phyloP scores from a whole-genome alignment of 192 early-diverging fungal genomes.

The Geranomyces michiganensis region DNA sequence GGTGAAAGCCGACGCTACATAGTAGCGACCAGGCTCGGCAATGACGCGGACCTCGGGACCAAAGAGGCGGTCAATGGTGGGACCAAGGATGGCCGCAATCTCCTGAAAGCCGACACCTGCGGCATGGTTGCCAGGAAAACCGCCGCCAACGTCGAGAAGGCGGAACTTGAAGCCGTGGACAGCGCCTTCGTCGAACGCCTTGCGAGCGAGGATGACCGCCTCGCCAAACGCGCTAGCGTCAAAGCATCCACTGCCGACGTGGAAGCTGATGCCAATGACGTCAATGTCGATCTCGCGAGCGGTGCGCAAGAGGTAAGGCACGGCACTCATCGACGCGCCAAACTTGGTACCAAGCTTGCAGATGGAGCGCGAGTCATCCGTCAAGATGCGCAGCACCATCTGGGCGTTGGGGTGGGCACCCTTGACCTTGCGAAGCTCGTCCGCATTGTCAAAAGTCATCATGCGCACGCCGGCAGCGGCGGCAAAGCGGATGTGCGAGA shows the following conservation, averaged over 20 bases:
- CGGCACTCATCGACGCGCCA: constrained; percentile 79
- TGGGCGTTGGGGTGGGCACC: constrained; percentile 77
- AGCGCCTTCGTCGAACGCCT: constrained; percentile 87
- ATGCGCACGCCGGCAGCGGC: constrained; percentile 71
- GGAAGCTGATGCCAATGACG: constrained; percentile 91
- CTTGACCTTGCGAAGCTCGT: constrained; percentile 95
- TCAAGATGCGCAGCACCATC: constrained; percentile 90
- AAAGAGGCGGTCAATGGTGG: constrained; percentile 79
- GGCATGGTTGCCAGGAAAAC: constrained; percentile 86
- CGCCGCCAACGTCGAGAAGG: constrained; percentile 77
- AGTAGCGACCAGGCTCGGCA: constrained; percentile 98
- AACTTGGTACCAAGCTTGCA: constrained; percentile 97
- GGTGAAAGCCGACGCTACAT: constrained; percentile 90
- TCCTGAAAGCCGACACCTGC: constrained; percentile 79
- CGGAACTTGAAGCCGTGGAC: constrained; percentile 72
- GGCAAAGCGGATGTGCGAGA: constrained; percentile 90
- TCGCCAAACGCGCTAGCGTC: constrained; percentile 88
- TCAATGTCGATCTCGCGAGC: constrained; percentile 81
- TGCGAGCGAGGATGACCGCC: constrained; percentile 81
- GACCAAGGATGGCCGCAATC: constrained; percentile 75
- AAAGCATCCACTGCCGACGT: constrained; percentile 94
- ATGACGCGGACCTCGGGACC: constrained; percentile 88
- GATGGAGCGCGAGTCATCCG: constrained; percentile 90
- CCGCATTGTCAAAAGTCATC: constrained; percentile 99
- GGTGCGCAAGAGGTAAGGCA: constrained; percentile 66